A percentile compares a stretch with the other conserved stretches of the same genome.
phyloP scores from a whole-genome alignment of 2,329 filamentous ascomycete genomes.

The Alternaria infectoria region DNA sequence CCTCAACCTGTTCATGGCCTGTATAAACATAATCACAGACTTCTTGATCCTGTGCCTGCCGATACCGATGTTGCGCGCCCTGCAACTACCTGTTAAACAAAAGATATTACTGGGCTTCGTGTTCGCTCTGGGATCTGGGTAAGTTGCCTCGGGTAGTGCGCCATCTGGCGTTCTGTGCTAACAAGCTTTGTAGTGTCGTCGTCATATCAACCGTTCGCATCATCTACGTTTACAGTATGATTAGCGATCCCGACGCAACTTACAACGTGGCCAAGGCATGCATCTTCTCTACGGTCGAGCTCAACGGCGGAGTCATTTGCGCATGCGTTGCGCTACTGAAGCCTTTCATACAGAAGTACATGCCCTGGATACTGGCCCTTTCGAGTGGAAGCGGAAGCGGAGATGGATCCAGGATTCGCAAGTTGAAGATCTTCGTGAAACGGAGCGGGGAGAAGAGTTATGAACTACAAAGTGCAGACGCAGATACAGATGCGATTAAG shows the following conservation, averaged over 20 bases:
- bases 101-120: slow-evolving; percentile 37
- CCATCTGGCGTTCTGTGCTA: background rate
- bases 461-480: slow-evolving; percentile 6
- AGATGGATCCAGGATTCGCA: slow-evolving; percentile 8
- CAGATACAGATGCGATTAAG: background rate
- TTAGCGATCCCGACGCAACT: slow-evolving; percentile 23
- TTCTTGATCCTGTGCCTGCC: slow-evolving; percentile 42
- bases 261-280: slow-evolving; percentile 26
- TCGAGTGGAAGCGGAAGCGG: slow-evolving; percentile 11
- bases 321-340: slow-evolving; percentile 22
- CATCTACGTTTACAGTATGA: slow-evolving; percentile 24
- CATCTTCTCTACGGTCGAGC: slow-evolving; percentile 24
- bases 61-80: slow-evolving; percentile 21
- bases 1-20: slow-evolving; percentile 23
- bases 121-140: slow-evolving; percentile 38
- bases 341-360: slow-evolving; percentile 19
- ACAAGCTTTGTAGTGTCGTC: slow-evolving; percentile 12
- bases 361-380: slow-evolving; percentile 17
- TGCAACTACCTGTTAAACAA: slow-evolving; percentile 35
- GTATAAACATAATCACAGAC: slow-evolving; percentile 46
- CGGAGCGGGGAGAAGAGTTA: slow-evolving; percentile 7
- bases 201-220: slow-evolving; percentile 27
- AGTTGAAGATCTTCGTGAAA: slow-evolving; percentile 11
- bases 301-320: slow-evolving; percentile 29
- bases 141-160: background rate